Evolutionary conservation across 2,329 filamentous ascomycete species (phyloP), one percentile per base, ranked within the genome.

Genomic region (Botrytis deweyae): DNA sequence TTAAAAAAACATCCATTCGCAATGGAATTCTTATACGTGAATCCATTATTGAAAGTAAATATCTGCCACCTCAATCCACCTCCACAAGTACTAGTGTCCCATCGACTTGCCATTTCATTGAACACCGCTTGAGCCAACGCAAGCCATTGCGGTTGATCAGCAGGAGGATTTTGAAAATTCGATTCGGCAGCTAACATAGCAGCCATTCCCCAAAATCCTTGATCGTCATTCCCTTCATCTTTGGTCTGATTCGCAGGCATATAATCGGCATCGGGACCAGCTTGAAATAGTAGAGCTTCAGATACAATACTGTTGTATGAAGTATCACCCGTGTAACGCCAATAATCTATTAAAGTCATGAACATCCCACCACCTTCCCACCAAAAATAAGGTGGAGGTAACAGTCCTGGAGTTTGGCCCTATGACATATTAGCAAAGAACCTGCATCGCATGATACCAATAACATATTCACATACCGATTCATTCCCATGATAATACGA

Each of bases 61-160:
- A 97, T 94, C 83, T 97, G 94, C 93, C 93, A 95, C 74, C 92
- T 88, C 64, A 96, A 82, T 9, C 93, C 93, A 52, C 93, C 93
- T 25, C 85, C 85, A 78, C 93, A 97, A 72, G 88, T 84, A 0
- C 85, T 82, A 0, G 82, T 85, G 76, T 95, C 92, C 93, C 92
- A 96, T 62, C 92, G 88, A 33, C 85, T 84, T 3, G 88, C 89
- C 79, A 95, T 92, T 7, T 89, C 91, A 81, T 96, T 93, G 84
- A 95, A 96, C 46, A 94, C 92, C 65, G 91, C 92, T 81, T 94
- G 90, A 3, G 91, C 92, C 12, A 96, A 86, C 6, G 90, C 88
- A 6, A 93, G 85, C 89, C 91, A 93, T 77, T 88, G 85, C 0
- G 90, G 90, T 76, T 89, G 76, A 72, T 86, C 84, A 0, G 78